Percentiles rank a stretch among this genome's conserved stretches.
These are phyloP conservation scores for Sedum album DNA, from an alignment of 164 flowering plant species.

Conservation along the genomic window DNA sequence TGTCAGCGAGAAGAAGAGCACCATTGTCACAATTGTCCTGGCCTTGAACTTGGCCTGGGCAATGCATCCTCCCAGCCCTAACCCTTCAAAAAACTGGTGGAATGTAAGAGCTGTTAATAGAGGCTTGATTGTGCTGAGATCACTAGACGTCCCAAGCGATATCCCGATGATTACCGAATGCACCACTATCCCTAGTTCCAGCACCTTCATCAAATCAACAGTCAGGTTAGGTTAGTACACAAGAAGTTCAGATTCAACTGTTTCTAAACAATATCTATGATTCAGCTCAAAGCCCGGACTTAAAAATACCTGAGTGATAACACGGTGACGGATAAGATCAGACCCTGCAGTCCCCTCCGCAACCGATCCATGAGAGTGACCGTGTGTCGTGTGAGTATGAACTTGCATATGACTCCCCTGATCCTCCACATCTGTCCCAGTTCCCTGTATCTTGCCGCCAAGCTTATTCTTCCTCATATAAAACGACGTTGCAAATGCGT, in stretches of 20 bases:
- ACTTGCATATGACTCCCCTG: constrained; percentile 16
- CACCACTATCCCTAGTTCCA: constrained; percentile 27
- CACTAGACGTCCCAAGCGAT: constrained; percentile 21
- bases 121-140: constrained; percentile 18
- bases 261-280: too few species aligned
- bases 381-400: constrained; percentile 27
- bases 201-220: constrained; percentile 7
- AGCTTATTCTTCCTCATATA: constrained; percentile 2
- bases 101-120: constrained; percentile 21
- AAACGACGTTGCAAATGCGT: constrained; percentile 17
- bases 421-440: constrained; percentile 14
- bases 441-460: constrained; percentile 10
- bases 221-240: background rate
- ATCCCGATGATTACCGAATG: constrained; percentile 29
- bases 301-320: constrained; percentile 22
- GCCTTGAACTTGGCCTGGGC: constrained; percentile 19
- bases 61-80: constrained; percentile 25
- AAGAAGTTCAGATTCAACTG: background rate
- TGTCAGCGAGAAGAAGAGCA: constrained; percentile 21
- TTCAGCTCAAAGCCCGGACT: background rate
- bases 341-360: background rate
- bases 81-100: constrained; percentile 26
- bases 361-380: constrained; percentile 29
- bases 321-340: constrained; percentile 20
- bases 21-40: constrained; percentile 14